phyloP scores from a whole-genome alignment of 108 stramenopile species.

The Parietichytrium sp. region DNA sequence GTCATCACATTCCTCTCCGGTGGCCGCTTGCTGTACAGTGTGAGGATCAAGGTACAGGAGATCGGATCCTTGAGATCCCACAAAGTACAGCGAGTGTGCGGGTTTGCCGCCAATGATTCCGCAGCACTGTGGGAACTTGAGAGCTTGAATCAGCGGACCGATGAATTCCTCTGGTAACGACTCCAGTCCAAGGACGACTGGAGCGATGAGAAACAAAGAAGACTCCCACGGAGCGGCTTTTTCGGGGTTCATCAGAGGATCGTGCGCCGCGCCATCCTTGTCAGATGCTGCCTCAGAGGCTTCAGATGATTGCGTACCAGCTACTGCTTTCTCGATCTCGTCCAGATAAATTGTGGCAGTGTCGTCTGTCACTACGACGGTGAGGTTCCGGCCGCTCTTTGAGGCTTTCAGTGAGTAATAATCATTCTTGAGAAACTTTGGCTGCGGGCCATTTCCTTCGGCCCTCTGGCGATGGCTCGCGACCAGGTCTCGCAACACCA shows the following conservation, averaged over 20 bases:
- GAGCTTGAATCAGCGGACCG: not conserved
- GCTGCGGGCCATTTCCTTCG: not conserved
- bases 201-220: slow-evolving; percentile 43
- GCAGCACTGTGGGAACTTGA: slow-evolving; percentile 51
- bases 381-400: not conserved
- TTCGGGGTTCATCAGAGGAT: not conserved
- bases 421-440: not conserved
- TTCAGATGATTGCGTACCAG: too few species aligned
- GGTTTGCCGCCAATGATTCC: slow-evolving; percentile 62
- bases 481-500: slow-evolving; percentile 57
- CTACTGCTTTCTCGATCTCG: not conserved
- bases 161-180: slow-evolving; percentile 3
- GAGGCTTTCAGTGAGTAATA: not conserved
- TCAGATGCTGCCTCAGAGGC: not conserved
- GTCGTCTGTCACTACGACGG: not conserved
- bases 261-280: not conserved
- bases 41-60: slow-evolving; percentile 54
- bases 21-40: slow-evolving; percentile 49
- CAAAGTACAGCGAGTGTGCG: slow-evolving; percentile 59
- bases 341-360: not conserved
- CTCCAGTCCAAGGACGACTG: slow-evolving; percentile 44
- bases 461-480: not conserved
- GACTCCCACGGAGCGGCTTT: slow-evolving; percentile 41
- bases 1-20: slow-evolving; percentile 20
- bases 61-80: slow-evolving; percentile 44